phyloP scores from a whole-genome alignment of 1,284 basidiomycete species.

The Inonotus obliquus region DNA sequence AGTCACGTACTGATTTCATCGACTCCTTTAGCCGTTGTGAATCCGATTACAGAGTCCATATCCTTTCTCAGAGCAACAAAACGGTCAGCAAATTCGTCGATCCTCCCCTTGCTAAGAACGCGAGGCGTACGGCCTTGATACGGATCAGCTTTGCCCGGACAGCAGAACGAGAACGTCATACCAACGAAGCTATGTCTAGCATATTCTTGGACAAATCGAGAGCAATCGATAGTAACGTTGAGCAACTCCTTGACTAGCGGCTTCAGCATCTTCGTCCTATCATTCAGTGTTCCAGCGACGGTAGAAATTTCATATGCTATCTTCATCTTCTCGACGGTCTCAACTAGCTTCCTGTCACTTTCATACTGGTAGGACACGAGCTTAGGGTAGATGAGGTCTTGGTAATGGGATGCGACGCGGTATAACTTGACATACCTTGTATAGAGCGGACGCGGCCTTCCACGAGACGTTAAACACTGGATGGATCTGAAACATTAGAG shows the following conservation, averaged over 20 bases:
- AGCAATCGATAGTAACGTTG: not conserved
- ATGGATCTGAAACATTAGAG: not conserved
- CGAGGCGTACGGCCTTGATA: too few species aligned
- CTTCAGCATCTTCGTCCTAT: not conserved
- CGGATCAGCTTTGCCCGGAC: not conserved
- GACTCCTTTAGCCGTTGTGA: too few species aligned
- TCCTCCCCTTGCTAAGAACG: not conserved
- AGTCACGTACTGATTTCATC: too few species aligned
- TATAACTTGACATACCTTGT: not conserved
- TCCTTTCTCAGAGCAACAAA: not conserved
- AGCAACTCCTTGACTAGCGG: not conserved
- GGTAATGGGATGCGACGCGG: not conserved
- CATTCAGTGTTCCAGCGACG: not conserved
- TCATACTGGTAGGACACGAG: not conserved
- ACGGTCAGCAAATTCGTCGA: not conserved
- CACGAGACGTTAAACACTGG: not conserved
- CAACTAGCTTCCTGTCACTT: not conserved
- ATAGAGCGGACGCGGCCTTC: not conserved
- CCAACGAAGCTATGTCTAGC: not conserved
- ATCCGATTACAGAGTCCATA: not conserved
- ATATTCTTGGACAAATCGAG: constrained; percentile 1
- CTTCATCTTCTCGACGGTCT: not conserved
- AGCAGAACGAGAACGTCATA: not conserved
- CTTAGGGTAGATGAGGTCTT: not conserved
- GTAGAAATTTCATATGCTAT: not conserved